A percentile compares a stretch with the other conserved stretches of the same genome.
These are phyloP conservation scores for Penicillium crystallinum DNA, from an alignment of 495 filamentous ascomycete genomes.

Conservation along the genomic window DNA sequence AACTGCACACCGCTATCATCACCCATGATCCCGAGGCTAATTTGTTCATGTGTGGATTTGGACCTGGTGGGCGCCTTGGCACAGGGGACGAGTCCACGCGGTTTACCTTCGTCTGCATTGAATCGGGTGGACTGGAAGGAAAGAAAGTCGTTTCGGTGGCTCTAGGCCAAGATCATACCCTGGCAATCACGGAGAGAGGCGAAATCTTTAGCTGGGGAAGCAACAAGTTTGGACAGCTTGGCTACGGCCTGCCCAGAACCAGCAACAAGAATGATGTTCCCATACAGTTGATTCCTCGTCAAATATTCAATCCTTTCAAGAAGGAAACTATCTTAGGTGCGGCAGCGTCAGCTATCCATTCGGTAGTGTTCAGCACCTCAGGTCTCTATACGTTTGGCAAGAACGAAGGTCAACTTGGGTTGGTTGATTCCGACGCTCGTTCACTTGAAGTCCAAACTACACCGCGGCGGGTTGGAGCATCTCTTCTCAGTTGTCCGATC, in stretches of 20 bases:
- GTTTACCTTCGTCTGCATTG: slow-evolving; percentile 76
- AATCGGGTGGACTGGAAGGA: slow-evolving; percentile 63
- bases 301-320: slow-evolving; percentile 87
- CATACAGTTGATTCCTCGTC: slow-evolving; percentile 71
- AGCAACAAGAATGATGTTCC: slow-evolving; percentile 62
- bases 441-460: slow-evolving; percentile 76
- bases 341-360: slow-evolving; percentile 89
- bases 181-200: slow-evolving; percentile 75
- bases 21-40: slow-evolving; percentile 90
- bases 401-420: slow-evolving; percentile 88
- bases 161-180: slow-evolving; percentile 84
- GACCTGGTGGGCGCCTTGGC: slow-evolving; percentile 82
- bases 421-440: slow-evolving; percentile 90
- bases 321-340: slow-evolving; percentile 75
- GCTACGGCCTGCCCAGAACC: slow-evolving; percentile 62
- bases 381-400: slow-evolving; percentile 93
- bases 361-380: slow-evolving; percentile 73
- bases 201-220: slow-evolving; percentile 91
- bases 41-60: slow-evolving; percentile 88
- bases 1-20: slow-evolving; percentile 84
- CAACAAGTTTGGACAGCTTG: slow-evolving; percentile 82
- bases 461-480: slow-evolving; percentile 82
- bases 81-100: slow-evolving; percentile 84
- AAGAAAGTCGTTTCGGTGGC: slow-evolving; percentile 68
- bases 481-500: slow-evolving; percentile 74